Base-by-base conservation (phyloP, 2,329 filamentous ascomycete species). In the Aulographum hederae region DNA sequence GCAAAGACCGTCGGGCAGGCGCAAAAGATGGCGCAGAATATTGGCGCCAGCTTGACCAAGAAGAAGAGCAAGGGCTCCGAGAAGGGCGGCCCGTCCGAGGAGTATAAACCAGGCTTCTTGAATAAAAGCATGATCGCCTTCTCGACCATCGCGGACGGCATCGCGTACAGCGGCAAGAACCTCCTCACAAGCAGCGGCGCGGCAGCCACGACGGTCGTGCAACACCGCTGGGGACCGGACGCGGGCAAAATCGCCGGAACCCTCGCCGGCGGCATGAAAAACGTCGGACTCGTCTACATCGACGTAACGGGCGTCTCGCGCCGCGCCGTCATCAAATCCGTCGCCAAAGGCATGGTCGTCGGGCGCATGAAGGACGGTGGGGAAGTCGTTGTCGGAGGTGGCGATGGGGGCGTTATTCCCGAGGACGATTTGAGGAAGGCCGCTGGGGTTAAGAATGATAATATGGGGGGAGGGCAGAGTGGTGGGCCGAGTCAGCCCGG, bases 91-190 rank as follows among this genome's bases (percentile, higher is more conserved):
- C 43, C 50, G 5, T 51, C 53, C 6, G 50, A 60, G 13, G 56
- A 60, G 13, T 91, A 89, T 57, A 93, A 93, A 56, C 86, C 89
- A 0, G 86, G 89, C 4, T 58, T 98, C 18, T 58, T 98, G 41
- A 98, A 98, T 59, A 94, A 93, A 64, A 84, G 76, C 39, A 62
- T 98, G 60, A 95, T 98, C 61, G 89, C 89, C 0, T 95, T 95
- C 52, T 82, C 78, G 25, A 98, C 89, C 0, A 71, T 98, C 28
- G 80, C 84, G 16, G 89, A 98, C 46, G 89, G 89, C 23, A 78
- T 95, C 36, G 85, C 93, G 42, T 77, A 92, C 42, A 78, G 81
- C 2, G 79, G 82, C 1, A 76, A 77, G 32, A 79, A 72, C 38
- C 60, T 98, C 18, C 63, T 98, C 18, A 69, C 67, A 4, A 74